These are phyloP conservation scores for Amphicarpaea edgeworthii DNA, from an alignment of 306 rosid genomes.

Conservation along the genomic window DNA sequence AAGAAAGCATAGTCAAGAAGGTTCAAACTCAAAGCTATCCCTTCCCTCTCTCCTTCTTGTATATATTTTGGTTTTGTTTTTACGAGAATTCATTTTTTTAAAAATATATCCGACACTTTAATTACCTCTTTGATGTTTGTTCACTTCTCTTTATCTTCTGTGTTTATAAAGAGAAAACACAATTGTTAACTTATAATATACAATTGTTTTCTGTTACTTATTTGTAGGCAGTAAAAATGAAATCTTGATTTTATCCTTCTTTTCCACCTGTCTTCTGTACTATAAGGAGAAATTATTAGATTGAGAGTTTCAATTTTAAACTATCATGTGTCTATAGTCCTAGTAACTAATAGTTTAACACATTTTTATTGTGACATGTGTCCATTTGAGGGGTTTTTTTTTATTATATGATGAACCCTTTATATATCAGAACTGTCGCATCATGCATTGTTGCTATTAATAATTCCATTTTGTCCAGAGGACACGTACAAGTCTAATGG, in stretches of 20 bases:
- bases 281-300: background rate
- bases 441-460: background rate
- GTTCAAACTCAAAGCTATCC: conserved; percentile 64
- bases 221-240: background rate
- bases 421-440: background rate
- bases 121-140: conserved; percentile 43
- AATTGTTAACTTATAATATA: conserved; percentile 8
- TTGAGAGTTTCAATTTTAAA: too few species aligned
- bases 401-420: background rate
- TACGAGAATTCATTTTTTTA: conserved; percentile 40
- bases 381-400: too few species aligned
- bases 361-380: too few species aligned
- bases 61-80: conserved; percentile 28
- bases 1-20: conserved; percentile 88
- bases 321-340: too few species aligned
- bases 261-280: background rate
- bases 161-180: conserved; percentile 38
- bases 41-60: conserved; percentile 25
- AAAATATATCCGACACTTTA: conserved; percentile 41
- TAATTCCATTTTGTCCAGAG: background rate
- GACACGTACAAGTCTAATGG: conserved; percentile 1
- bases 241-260: conserved; percentile 1
- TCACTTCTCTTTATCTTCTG: conserved; percentile 43
- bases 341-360: too few species aligned
- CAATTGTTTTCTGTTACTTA: conserved; percentile 5